Evolutionary conservation across 768 basidiomycete genomes (phyloP).

Genomic region (Strobilomyces echinocephalus): DNA sequence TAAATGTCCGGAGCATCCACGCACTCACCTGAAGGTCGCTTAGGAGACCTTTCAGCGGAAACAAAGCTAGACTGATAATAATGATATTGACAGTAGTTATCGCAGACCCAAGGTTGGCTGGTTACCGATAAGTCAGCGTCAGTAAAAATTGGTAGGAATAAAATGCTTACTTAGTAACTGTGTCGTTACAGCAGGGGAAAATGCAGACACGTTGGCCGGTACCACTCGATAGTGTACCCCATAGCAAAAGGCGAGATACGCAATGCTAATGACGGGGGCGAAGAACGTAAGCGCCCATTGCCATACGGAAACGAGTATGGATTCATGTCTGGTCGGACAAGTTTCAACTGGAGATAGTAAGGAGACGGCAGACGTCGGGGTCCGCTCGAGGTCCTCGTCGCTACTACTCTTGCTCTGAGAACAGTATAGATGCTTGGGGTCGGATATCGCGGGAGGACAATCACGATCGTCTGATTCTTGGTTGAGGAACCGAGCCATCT

Average conservation of each 20-base stretch:
- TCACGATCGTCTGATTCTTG: neutral
- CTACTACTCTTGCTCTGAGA: neutral
- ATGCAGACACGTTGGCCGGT: neutral
- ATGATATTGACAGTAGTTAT: slow-evolving; percentile 15
- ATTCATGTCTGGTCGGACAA: neutral
- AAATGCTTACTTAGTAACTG: slow-evolving; percentile 8
- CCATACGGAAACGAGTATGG: neutral
- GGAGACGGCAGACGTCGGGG: neutral
- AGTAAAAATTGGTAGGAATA: too few species aligned
- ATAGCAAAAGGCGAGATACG: slow-evolving; percentile 17
- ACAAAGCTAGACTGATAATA: slow-evolving; percentile 10
- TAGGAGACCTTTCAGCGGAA: slow-evolving; percentile 11
- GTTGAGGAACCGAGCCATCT: neutral
- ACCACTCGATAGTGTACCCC: slow-evolving; percentile 16
- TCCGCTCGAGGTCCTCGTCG: neutral
- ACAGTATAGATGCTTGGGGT: neutral
- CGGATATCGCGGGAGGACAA: neutral
- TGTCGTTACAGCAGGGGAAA: neutral
- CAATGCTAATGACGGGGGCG: neutral
- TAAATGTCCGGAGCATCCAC: too few species aligned
- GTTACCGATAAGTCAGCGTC: neutral
- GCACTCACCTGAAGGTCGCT: slow-evolving; percentile 8
- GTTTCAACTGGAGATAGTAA: neutral
- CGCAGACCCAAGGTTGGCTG: slow-evolving; percentile 9
- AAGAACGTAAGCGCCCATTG: slow-evolving; percentile 6